Conservation (phyloP, 345 rosid genomes). For the Viola odorata region DNA sequence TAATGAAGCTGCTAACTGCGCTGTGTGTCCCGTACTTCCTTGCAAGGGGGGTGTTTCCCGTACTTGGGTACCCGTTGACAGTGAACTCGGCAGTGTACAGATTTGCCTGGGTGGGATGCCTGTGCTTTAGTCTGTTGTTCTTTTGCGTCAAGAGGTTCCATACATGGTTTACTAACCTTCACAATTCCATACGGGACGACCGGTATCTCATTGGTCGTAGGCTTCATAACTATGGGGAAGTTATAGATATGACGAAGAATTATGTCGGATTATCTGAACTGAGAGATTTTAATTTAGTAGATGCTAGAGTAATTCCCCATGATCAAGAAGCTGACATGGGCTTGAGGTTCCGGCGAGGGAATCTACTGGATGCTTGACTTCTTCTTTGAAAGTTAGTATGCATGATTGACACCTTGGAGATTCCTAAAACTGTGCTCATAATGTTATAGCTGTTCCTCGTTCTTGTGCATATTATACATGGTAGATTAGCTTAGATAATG, state of each 20-base stretch:
- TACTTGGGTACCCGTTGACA: conserved; percentile 82
- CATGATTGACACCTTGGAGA: neutral
- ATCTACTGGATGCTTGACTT: conserved; percentile 30
- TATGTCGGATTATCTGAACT: conserved; percentile 25
- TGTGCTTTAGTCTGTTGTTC: conserved; percentile 58
- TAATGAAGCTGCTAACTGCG: conserved; percentile 95
- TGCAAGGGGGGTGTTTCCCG: conserved; percentile 90
- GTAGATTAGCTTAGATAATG: neutral
- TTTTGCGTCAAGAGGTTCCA: conserved; percentile 86
- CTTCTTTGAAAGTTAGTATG: neutral
- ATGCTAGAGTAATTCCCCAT: conserved; percentile 27
- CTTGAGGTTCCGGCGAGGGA: conserved; percentile 51
- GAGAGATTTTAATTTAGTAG: conserved; percentile 14
- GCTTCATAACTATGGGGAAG: conserved; percentile 87
- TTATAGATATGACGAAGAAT: conserved; percentile 25
- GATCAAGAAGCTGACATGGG: conserved; percentile 51
- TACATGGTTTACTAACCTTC: conserved; percentile 96
- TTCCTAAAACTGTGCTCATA: neutral
- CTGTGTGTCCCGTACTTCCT: conserved; percentile 85
- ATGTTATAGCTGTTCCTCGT: neutral
- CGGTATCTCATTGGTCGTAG: conserved; percentile 89
- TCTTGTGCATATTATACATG: conserved; percentile 18
- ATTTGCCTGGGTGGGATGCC: conserved; percentile 97
- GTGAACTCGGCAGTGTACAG: conserved; percentile 95
- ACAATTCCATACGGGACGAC: conserved; percentile 94